Evolutionary conservation across 345 rosid genomes (phyloP).

Genomic region (Populus simonii): DNA sequence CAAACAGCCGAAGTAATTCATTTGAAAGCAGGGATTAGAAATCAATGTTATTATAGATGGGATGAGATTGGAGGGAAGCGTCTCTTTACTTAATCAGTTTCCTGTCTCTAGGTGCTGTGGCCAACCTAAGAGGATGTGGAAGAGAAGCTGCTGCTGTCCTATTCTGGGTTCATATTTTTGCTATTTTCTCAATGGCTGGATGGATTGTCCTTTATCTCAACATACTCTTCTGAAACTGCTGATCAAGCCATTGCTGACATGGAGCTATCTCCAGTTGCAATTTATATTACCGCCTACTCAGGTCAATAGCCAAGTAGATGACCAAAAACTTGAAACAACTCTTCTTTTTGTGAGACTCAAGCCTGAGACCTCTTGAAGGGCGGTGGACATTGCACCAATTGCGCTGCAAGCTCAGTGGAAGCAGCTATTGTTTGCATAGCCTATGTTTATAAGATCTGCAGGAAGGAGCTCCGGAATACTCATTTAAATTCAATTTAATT

Average conservation of each 20-base stretch:
- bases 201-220: slow-evolving; percentile 88
- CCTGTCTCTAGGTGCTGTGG: slow-evolving; percentile 69
- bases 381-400: background rate
- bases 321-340: background rate
- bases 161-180: slow-evolving; percentile 98
- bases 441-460: background rate
- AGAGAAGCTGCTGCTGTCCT: slow-evolving; percentile 93
- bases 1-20: background rate
- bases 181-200: slow-evolving; percentile 85
- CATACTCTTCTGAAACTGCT: slow-evolving; percentile 55
- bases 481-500: too few species aligned
- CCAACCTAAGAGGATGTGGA: slow-evolving; percentile 93
- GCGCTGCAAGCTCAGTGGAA: too few species aligned
- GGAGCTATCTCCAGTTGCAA: background rate
- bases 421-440: background rate
- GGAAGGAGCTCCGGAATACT: background rate
- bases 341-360: background rate
- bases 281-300: background rate
- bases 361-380: background rate
- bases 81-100: background rate
- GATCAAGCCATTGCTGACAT: background rate
- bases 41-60: background rate
- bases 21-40: background rate
- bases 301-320: slow-evolving; percentile 16
- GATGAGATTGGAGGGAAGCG: background rate